Evolutionary conservation across 2,329 filamentous ascomycete species (phyloP).

Genomic region (Beauveria pseudobassiana): DNA sequence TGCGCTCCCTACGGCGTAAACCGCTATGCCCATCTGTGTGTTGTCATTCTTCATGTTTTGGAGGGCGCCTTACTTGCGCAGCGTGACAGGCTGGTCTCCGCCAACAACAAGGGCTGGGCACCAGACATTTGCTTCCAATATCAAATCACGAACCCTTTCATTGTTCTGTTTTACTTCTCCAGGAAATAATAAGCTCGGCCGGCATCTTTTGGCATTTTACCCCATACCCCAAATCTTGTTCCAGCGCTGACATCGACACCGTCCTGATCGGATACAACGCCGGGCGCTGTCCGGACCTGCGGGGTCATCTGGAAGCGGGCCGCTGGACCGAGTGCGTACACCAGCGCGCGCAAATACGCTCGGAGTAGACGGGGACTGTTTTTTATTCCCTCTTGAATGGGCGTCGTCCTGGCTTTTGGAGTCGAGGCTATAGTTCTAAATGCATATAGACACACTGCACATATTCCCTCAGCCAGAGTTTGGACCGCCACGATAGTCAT

Average conservation of each 20-base stretch:
- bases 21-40: neutral
- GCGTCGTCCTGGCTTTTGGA: no score
- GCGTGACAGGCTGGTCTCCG: neutral
- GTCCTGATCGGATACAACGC: neutral
- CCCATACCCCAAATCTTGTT: neutral
- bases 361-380: neutral
- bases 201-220: neutral
- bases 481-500: no score
- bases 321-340: neutral
- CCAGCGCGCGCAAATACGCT: neutral
- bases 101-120: no score
- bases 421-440: no score
- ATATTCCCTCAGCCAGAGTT: no score
- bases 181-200: no score
- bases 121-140: no score
- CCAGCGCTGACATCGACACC: no score
- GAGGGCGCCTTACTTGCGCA: conserved; percentile 5
- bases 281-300: neutral
- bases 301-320: neutral
- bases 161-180: no score
- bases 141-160: no score
- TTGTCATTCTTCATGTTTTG: conserved; percentile 9
- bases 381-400: neutral
- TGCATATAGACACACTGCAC: no score
- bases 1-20: no score